phyloP scores from a whole-genome alignment of 2,329 filamentous ascomycete genomes.

The Venturia nashicola region DNA sequence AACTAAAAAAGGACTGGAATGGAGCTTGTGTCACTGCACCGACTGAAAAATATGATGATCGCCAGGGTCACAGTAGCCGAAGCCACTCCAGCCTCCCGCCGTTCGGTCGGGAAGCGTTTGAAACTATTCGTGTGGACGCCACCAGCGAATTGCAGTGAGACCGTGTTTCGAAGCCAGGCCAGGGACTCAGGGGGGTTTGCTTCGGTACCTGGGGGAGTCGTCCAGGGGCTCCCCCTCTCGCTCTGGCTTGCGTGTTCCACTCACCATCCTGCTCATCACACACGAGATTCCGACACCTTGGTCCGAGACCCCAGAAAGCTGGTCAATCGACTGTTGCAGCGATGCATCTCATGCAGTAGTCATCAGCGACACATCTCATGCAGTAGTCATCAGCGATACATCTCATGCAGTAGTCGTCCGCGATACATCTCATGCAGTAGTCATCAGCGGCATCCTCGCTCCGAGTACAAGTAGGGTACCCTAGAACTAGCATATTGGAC shows the following conservation, averaged over 20 bases:
- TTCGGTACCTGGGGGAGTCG: background rate
- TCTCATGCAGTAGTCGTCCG: background rate
- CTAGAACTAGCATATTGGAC: background rate
- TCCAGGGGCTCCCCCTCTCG: background rate
- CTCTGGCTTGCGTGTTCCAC: background rate
- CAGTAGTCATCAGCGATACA: background rate
- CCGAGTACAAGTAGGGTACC: too few relatives aligned
- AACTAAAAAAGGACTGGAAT: background rate
- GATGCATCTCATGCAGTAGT: background rate
- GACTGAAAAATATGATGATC: background rate
- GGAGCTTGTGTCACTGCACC: background rate
- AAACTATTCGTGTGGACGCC: background rate
- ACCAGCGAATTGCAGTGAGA: background rate
- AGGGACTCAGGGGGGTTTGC: background rate
- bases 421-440: background rate
- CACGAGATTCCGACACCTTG: too few relatives aligned
- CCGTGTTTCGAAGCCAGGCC: background rate
- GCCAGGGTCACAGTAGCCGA: background rate
- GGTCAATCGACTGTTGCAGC: background rate
- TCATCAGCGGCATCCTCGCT: background rate
- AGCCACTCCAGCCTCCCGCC: background rate
- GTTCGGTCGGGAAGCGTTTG: background rate
- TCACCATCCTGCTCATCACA: background rate
- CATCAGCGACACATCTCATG: background rate
- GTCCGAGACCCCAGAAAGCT: background rate